Conservation (phyloP, 2,329 filamentous ascomycete genomes). For the Calonectria pseudoturangicola region DNA sequence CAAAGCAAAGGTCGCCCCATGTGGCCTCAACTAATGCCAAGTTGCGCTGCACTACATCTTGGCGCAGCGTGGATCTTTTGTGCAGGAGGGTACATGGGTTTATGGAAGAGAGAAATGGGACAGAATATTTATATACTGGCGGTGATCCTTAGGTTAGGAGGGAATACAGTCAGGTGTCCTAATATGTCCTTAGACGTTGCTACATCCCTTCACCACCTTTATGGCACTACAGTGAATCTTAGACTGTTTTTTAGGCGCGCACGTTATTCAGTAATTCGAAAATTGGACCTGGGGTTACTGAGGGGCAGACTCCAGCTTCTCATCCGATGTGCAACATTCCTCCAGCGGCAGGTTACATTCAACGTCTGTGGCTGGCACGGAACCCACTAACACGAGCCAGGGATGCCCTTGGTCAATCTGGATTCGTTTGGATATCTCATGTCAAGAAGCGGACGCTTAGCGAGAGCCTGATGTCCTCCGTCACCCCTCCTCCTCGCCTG, state of each 20-base stretch:
- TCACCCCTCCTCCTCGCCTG: slow-evolving; percentile 13
- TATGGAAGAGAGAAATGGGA: not conserved
- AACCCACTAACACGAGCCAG: slow-evolving; percentile 8
- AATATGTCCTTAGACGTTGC: too few relatives aligned
- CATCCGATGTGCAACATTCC: slow-evolving; percentile 9
- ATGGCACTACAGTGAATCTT: not conserved
- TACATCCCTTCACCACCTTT: not conserved
- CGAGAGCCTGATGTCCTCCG: slow-evolving; percentile 12
- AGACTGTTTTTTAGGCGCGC: not conserved
- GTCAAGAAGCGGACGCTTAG: not conserved
- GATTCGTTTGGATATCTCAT: not conserved
- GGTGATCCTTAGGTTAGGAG: slow-evolving; percentile 3
- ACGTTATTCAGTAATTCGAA: not conserved
- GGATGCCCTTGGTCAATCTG: not conserved
- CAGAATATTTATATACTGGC: not conserved
- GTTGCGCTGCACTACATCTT: not conserved
- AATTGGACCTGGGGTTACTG: not conserved
- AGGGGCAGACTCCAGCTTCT: slow-evolving; percentile 2
- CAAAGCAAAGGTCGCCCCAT: slow-evolving; percentile 7
- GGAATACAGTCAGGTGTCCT: not conserved
- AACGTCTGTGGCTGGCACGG: slow-evolving; percentile 7
- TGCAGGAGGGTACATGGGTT: not conserved
- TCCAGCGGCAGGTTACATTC: slow-evolving; percentile 11
- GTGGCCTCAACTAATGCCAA: not conserved
- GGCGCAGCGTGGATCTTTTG: not conserved